Base-by-base conservation (phyloP, 257 asterid species). In the Plantago ovata region DNA sequence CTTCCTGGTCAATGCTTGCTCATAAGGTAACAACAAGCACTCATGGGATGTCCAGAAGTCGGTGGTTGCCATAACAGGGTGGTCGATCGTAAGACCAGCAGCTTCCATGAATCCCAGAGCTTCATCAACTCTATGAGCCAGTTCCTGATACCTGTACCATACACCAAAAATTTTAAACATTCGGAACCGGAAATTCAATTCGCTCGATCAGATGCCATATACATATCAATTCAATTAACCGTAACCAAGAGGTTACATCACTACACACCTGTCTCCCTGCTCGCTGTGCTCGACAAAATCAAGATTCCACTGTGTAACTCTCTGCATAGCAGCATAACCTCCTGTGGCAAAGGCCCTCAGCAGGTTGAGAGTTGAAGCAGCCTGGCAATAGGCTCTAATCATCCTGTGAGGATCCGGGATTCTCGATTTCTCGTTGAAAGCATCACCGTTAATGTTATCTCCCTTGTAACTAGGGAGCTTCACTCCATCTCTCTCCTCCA, bases 21-120 rank as follows among this genome's bases (percentile, higher is more conserved):
- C 95, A 45, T 87, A 87, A 67, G 95, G 94, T 47, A 87, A 68
- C 32, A 84, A 67, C 80, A 87, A 73, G 66, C 94, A 87, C 65
- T 87, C 95, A 2, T 87, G 94, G 24, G 95, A 87, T 54, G 95
- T 87, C 94, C 95, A 87, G 61, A 87, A 87, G 1, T 87, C 94
- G 3, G 95, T 87, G 19, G 91, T 71, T 18, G 94, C 63, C 95
- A 87, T 81, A 66, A 79, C 76, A 0, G 95, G 95, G 62, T 87
- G 95, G 68, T 87, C 95, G 3, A 76, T 56, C 1, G 94, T 87
- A 38, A 87, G 86, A 54, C 94, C 94, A 55, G 89, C 86, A 39
- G 95, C 91, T 72, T 81, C 83, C 95, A 87, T 84, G 83, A 87
- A 87, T 13, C 95, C 95, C 57, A 87, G 60, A 60, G 95, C 91